Evolutionary conservation across 1,139 yeast genomes (phyloP).

Genomic region (Geotrichum reessii): DNA sequence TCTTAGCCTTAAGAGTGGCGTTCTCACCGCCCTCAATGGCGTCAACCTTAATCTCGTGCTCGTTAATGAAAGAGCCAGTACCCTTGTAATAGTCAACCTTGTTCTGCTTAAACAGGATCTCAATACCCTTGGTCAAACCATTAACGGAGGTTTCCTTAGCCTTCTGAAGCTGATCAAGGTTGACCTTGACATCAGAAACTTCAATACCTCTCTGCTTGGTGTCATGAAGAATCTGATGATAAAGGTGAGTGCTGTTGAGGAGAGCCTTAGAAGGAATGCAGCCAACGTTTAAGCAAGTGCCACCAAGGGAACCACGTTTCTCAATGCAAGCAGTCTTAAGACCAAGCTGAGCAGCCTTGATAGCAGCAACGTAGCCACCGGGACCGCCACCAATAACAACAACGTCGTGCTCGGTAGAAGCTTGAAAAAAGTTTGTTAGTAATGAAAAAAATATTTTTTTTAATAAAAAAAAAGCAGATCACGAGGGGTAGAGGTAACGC

Average conservation of each 20-base stretch:
- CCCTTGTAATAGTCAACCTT: slow-evolving; percentile 95
- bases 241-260: slow-evolving; percentile 88
- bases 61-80: slow-evolving; percentile 79
- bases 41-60: slow-evolving; percentile 67
- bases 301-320: slow-evolving; percentile 93
- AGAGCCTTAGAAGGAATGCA: slow-evolving; percentile 97
- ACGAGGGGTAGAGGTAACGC: neutral
- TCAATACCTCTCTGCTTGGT: slow-evolving; percentile 86
- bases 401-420: slow-evolving; percentile 65
- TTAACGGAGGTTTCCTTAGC: slow-evolving; percentile 89
- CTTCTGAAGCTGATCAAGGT: slow-evolving; percentile 75
- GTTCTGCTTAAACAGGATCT: slow-evolving; percentile 90
- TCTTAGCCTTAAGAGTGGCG: slow-evolving; percentile 64
- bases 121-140: slow-evolving; percentile 89
- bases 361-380: slow-evolving; percentile 96
- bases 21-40: slow-evolving; percentile 83
- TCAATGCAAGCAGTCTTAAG: slow-evolving; percentile 93
- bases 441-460: neutral
- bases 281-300: slow-evolving; percentile 97
- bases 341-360: slow-evolving; percentile 96
- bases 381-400: slow-evolving; percentile 99
- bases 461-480: neutral
- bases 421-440: neutral
- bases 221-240: slow-evolving; percentile 84
- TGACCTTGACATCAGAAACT: slow-evolving; percentile 67